These are phyloP conservation scores for Tulasnella sp. DNA, from an alignment of 768 basidiomycete species.

Conservation along the genomic window DNA sequence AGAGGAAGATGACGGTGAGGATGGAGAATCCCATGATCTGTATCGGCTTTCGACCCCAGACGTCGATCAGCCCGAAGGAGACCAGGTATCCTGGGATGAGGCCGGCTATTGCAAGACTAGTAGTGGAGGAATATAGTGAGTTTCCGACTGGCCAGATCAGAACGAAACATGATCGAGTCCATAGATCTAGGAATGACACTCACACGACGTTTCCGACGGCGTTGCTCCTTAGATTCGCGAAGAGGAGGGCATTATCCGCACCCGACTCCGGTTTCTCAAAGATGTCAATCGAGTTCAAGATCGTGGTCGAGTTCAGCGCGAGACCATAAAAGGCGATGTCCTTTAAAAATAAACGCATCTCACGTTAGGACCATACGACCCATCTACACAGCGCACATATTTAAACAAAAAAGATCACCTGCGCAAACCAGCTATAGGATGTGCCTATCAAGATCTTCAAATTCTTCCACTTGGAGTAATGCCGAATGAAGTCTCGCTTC, in stretches of 20 bases:
- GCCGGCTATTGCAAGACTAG: slow-evolving; percentile 27
- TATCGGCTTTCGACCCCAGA: slow-evolving; percentile 29
- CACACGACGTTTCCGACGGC: slow-evolving; percentile 41
- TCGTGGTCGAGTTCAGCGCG: slow-evolving; percentile 20
- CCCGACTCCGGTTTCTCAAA: slow-evolving; percentile 28
- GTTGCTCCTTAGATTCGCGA: slow-evolving; percentile 25
- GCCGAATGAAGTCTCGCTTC: slow-evolving; percentile 17
- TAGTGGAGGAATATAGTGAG: too few relatives aligned
- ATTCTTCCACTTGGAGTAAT: slow-evolving; percentile 21
- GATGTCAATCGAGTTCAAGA: slow-evolving; percentile 18
- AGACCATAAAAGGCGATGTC: slow-evolving; percentile 21
- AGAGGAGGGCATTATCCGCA: slow-evolving; percentile 19
- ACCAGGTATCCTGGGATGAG: slow-evolving; percentile 30
- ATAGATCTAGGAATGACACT: background rate
- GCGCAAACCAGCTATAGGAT: slow-evolving; percentile 21
- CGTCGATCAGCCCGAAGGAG: slow-evolving; percentile 26
- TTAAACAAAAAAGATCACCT: slow-evolving; percentile 26
- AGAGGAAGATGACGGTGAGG: slow-evolving; percentile 25
- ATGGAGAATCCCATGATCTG: slow-evolving; percentile 28
- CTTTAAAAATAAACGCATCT: too few relatives aligned
- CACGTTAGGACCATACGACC: background rate
- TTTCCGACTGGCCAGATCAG: background rate
- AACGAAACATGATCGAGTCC: too few relatives aligned
- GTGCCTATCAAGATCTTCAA: slow-evolving; percentile 19
- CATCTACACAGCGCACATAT: slow-evolving; percentile 56